Percentiles rank a stretch among this genome's conserved stretches.
Conservation (phyloP, 441 rosid genomes). For the Pelargonium australe region DNA sequence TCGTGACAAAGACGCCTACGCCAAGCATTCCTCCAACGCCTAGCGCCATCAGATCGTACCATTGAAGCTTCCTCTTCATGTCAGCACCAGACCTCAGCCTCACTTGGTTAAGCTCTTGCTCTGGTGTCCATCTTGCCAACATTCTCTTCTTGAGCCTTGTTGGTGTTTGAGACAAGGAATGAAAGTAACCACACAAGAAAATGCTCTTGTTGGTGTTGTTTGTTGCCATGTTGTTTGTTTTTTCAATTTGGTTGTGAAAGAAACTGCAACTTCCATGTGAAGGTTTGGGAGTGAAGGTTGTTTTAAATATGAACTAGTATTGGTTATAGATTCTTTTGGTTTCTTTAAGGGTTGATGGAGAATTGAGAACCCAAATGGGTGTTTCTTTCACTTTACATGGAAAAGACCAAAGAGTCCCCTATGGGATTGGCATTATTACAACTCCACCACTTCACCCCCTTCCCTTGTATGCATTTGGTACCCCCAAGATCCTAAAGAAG, state of each 20-base stretch:
- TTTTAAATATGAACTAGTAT: slow-evolving; percentile 29
- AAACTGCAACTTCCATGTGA: slow-evolving; percentile 19
- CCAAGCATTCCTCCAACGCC: slow-evolving; percentile 99
- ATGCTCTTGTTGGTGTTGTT: slow-evolving; percentile 14
- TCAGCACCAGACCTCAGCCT: slow-evolving; percentile 83
- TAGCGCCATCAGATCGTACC: slow-evolving; percentile 78
- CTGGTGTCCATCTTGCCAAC: slow-evolving; percentile 92
- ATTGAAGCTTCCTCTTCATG: slow-evolving; percentile 81
- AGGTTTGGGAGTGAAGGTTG: slow-evolving; percentile 23
- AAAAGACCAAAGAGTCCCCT: slow-evolving; percentile 23
- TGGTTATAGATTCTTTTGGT: slow-evolving; percentile 29
- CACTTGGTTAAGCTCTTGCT: slow-evolving; percentile 73
- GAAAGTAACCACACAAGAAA: slow-evolving; percentile 40
- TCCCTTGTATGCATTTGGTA: slow-evolving; percentile 25
- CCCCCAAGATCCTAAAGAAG: slow-evolving; percentile 31
- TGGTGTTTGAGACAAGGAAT: slow-evolving; percentile 72
- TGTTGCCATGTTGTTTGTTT: slow-evolving; percentile 30
- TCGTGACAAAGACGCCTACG: slow-evolving; percentile 80
- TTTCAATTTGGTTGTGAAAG: too few species aligned
- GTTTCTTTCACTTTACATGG: slow-evolving; percentile 23
- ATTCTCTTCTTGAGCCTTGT: slow-evolving; percentile 71
- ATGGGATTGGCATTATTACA: too few species aligned
- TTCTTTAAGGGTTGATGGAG: slow-evolving; percentile 25
- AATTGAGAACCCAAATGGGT: slow-evolving; percentile 28
- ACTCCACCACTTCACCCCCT: too few species aligned